Evolutionary conservation across 495 filamentous ascomycete genomes (phyloP).

Genomic region (Parathielavia hyrcaniae): DNA sequence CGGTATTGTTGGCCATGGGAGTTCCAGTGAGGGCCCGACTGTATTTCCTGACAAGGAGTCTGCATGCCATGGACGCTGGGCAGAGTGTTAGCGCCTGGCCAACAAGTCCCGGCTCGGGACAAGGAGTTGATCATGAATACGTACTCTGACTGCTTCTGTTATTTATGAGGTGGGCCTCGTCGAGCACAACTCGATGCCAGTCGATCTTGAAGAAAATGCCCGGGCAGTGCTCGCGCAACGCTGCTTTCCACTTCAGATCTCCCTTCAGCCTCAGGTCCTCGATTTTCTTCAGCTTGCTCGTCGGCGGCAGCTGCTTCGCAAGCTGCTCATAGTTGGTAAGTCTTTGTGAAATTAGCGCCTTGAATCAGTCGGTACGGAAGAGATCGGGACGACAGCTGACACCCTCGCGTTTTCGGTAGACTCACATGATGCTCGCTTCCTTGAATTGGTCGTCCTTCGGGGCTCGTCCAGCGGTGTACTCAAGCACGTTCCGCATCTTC

Average conservation of each 20-base stretch:
- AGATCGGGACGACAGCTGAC: too few relatives aligned
- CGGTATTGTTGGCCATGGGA: conserved; percentile 48
- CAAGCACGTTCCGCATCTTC: conserved; percentile 21
- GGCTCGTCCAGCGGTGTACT: not conserved
- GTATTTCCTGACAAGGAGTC: conserved; percentile 45
- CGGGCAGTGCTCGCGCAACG: not conserved
- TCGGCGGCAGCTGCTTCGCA: conserved; percentile 3
- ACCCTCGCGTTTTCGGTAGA: too few relatives aligned
- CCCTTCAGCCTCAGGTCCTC: conserved; percentile 36
- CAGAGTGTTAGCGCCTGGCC: not conserved
- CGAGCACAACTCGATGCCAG: conserved; percentile 53
- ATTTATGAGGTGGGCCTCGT: conserved; percentile 60
- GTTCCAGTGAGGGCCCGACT: conserved; percentile 60
- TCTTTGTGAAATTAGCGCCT: not conserved
- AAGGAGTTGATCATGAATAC: too few relatives aligned
- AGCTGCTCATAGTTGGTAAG: conserved; percentile 54
- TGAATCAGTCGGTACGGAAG: too few relatives aligned
- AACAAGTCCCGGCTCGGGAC: not conserved
- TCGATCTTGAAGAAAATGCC: conserved; percentile 42
- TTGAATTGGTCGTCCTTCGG: conserved; percentile 21
- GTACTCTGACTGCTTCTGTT: conserved; percentile 39
- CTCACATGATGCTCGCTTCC: conserved; percentile 16
- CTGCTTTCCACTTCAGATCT: conserved; percentile 19
- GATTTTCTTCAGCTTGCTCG: conserved; percentile 18
- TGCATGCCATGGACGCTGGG: conserved; percentile 48